phyloP scores from a whole-genome alignment of 768 basidiomycete species.

The Cystofilobasidium ferigula region DNA sequence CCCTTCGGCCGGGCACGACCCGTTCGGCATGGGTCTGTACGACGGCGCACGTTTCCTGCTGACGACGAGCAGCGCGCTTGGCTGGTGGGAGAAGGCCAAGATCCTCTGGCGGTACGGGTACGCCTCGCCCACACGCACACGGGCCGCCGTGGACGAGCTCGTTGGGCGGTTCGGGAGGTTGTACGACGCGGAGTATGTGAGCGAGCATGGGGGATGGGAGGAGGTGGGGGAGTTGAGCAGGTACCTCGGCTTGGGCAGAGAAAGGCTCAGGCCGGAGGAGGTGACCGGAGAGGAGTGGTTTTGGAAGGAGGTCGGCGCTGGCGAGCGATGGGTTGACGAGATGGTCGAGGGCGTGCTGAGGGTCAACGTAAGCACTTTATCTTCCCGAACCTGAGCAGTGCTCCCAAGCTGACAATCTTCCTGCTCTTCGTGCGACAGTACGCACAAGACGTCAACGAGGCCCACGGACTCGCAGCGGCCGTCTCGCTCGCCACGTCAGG shows the following conservation, averaged over 20 bases:
- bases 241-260: constrained; percentile 31
- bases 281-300: constrained; percentile 49
- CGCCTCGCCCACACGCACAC: constrained; percentile 48
- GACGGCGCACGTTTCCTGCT: constrained; percentile 61
- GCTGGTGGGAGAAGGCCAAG: constrained; percentile 64
- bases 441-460: constrained; percentile 52
- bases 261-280: constrained; percentile 30
- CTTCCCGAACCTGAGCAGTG: too few relatives aligned
- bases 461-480: constrained; percentile 67
- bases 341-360: constrained; percentile 68
- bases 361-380: constrained; percentile 68
- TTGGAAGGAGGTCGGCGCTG: constrained; percentile 47
- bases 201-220: constrained; percentile 6
- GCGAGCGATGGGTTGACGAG: constrained; percentile 54
- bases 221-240: constrained; percentile 24
- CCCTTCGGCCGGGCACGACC: constrained; percentile 8
- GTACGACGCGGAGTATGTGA: constrained; percentile 38
- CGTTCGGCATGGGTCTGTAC: constrained; percentile 54
- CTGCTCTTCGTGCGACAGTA: constrained; percentile 35
- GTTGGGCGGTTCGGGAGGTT: constrained; percentile 47
- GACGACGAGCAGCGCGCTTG: constrained; percentile 29
- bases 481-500: constrained; percentile 60
- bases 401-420: too few relatives aligned
- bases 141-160: constrained; percentile 43
- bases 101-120: constrained; percentile 68